Evolutionary conservation across 1,284 basidiomycete species (phyloP).

Genomic region (Tetrapyrgos nigripes): DNA sequence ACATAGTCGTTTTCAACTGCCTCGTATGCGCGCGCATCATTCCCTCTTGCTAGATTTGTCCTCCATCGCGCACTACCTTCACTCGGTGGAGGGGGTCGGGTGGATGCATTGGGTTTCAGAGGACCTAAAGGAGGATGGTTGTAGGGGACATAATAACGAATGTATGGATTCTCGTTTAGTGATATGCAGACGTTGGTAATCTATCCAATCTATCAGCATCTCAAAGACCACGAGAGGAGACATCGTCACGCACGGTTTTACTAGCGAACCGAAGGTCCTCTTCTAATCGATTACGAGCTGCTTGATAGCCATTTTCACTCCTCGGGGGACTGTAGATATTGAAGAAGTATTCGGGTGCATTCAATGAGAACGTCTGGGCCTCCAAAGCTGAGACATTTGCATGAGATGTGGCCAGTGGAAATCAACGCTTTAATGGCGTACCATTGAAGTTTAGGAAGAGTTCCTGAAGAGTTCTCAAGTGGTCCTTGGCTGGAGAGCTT

Average conservation of each 20-base stretch:
- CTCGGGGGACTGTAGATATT: slow-evolving; percentile 86
- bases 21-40: slow-evolving; percentile 69
- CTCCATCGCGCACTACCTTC: slow-evolving; percentile 72
- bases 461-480: slow-evolving; percentile 78
- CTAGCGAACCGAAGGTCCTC: slow-evolving; percentile 83
- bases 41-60: slow-evolving; percentile 74
- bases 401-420: slow-evolving; percentile 3
- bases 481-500: slow-evolving; percentile 72
- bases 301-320: slow-evolving; percentile 63
- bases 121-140: slow-evolving; percentile 90
- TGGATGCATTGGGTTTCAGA: slow-evolving; percentile 68
- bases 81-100: slow-evolving; percentile 65
- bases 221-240: not conserved
- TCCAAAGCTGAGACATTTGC: slow-evolving; percentile 67
- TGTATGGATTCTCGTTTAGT: slow-evolving; percentile 92
- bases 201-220: slow-evolving; percentile 42
- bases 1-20: slow-evolving; percentile 73
- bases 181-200: slow-evolving; percentile 92
- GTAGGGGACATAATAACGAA: slow-evolving; percentile 91
- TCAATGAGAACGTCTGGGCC: slow-evolving; percentile 82
- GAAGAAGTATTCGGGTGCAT: slow-evolving; percentile 82
- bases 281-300: slow-evolving; percentile 72
- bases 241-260: slow-evolving; percentile 59
- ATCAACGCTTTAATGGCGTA: slow-evolving; percentile 37
- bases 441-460: slow-evolving; percentile 92